These are phyloP conservation scores for Pseudognaphalium luteoalbum DNA, from an alignment of 129 eudicot species.

Conservation along the genomic window DNA sequence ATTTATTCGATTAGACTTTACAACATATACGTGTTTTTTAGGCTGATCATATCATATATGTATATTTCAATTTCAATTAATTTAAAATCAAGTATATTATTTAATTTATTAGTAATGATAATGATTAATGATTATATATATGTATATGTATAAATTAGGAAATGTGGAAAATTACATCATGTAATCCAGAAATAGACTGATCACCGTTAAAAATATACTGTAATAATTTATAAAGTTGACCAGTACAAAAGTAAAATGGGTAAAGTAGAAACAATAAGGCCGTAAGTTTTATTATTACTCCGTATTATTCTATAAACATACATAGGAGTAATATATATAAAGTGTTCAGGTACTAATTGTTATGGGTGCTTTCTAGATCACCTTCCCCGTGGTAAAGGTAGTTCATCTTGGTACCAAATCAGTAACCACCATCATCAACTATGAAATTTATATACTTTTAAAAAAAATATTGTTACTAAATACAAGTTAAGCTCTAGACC, in stretches of 20 bases:
- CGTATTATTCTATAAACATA: too few relatives aligned
- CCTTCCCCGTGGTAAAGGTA: not conserved
- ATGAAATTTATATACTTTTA: not conserved
- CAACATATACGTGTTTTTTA: slow-evolving; percentile 5
- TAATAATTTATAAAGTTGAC: too few relatives aligned
- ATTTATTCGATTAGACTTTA: not conserved
- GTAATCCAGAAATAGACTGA: too few relatives aligned
- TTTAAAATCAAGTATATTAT: not conserved
- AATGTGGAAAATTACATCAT: not conserved
- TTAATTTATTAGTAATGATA: too few relatives aligned
- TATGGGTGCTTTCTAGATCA: not conserved
- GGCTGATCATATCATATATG: not conserved
- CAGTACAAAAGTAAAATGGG: too few relatives aligned
- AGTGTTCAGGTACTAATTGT: not conserved
- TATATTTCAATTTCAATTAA: too few relatives aligned
- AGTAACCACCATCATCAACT: not conserved
- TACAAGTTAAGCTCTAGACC: too few relatives aligned
- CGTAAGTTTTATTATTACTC: too few relatives aligned
- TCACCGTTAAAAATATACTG: too few relatives aligned
- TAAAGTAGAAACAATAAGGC: too few relatives aligned
- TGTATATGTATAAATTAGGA: not conserved
- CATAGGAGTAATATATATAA: not conserved
- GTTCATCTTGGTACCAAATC: not conserved
- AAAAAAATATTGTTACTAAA: not conserved
- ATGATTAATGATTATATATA: not conserved